Percentiles rank a stretch among this genome's conserved stretches.
These are phyloP conservation scores for Pythium aristosporum DNA, from an alignment of 352 stramenopile genomes.

Conservation along the genomic window DNA sequence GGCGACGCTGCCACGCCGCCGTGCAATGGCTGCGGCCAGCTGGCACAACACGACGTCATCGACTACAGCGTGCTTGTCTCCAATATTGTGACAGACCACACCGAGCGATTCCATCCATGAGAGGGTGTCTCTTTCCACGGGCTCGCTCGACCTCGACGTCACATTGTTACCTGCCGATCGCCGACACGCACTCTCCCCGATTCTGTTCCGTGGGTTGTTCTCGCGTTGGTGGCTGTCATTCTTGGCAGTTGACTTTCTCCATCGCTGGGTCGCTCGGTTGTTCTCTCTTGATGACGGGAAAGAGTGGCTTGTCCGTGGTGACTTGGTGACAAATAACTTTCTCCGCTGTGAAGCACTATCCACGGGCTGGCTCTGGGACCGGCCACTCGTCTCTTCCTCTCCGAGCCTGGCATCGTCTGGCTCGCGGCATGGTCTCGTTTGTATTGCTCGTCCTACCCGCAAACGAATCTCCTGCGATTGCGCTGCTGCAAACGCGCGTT, in stretches of 20 bases:
- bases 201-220: not conserved
- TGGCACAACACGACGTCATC: conserved; percentile 15
- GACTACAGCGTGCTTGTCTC: not conserved
- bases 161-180: not conserved
- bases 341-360: not conserved
- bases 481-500: not conserved
- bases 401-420: not conserved
- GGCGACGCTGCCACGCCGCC: conserved; percentile 10
- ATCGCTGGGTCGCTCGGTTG: not conserved
- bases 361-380: not conserved
- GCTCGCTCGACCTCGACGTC: not conserved
- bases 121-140: not conserved
- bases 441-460: not conserved
- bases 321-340: not conserved
- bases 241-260: not conserved
- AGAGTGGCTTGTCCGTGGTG: not conserved
- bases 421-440: not conserved
- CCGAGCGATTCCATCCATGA: conserved; percentile 1
- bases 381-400: not conserved
- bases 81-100: not conserved
- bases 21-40: conserved; percentile 9
- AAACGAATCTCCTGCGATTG: not conserved
- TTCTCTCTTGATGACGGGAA: not conserved
- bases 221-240: not conserved
- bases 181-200: not conserved